phyloP scores from a whole-genome alignment of 2,329 filamentous ascomycete genomes.

The Xylaria arbuscula region DNA sequence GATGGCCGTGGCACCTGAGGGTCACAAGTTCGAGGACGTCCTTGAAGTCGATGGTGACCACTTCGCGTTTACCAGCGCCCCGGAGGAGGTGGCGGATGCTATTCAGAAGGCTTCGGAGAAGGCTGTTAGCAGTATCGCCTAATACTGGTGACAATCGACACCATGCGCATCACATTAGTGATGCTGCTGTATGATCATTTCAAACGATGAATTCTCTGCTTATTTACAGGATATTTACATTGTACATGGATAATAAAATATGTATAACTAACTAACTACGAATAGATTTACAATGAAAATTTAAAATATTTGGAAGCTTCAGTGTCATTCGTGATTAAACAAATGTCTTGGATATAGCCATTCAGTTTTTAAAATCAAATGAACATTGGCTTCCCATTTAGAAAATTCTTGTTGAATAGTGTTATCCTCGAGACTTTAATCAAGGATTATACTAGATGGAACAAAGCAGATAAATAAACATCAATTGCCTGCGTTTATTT shows the following conservation, averaged over 20 bases:
- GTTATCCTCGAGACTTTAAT: no score
- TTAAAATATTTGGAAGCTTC: neutral
- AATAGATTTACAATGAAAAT: neutral
- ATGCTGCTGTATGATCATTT: conserved; percentile 1
- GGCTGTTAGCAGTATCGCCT: conserved; percentile 5
- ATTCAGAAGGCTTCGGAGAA: conserved; percentile 32
- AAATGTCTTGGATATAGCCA: neutral
- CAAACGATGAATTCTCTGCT: neutral
- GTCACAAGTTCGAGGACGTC: conserved; percentile 37
- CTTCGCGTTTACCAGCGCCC: conserved; percentile 34
- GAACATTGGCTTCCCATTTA: no score
- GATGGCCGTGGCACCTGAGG: conserved; percentile 33
- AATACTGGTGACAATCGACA: neutral
- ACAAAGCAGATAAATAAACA: no score
- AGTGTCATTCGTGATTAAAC: neutral
- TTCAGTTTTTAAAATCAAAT: no score
- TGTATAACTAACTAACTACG: no score
- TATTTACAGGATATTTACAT: neutral
- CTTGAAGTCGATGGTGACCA: conserved; percentile 36
- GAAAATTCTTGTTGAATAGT: no score
- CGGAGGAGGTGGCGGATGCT: conserved; percentile 30
- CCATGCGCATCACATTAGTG: neutral
- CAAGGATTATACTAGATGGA: no score
- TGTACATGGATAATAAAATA: neutral
- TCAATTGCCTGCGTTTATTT: no score